Evolutionary conservation across 2,329 filamentous ascomycete species (phyloP), one percentile per base, ranked within the genome.

Genomic region (Macroventuria anomochaeta): DNA sequence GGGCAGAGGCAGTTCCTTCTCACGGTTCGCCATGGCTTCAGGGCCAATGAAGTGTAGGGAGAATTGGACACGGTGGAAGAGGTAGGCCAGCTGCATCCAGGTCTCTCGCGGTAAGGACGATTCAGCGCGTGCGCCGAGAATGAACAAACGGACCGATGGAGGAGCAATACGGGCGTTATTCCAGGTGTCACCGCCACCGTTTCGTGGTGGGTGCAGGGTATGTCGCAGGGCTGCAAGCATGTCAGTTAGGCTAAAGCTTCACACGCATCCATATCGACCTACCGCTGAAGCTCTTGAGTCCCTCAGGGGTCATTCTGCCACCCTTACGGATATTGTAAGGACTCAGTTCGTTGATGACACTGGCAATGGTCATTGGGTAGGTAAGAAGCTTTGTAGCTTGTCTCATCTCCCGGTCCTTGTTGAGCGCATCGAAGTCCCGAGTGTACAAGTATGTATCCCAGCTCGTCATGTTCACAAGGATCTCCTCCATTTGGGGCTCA

Each of bases 381-480:
- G 96, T 99, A 64, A 99, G 80, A 63, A 99, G 82, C 61, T 92
- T 86, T 1, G 95, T 99, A 21, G 92, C 93, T 76, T 99, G 96
- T 55, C 95, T 84, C 87, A 99, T 89, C 68, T 87, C 88, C 53
- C 93, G 85, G 72, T 96, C 93, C 57, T 92, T 87, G 73, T 99
- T 92, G 70, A 99, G 87, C 5, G 96, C 96, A 62, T 88, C 85
- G 68, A 95, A 97, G 67, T 96, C 89, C 68, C 95, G 84, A 3
- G 92, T 96, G 73, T 96, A 99, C 70, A 99, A 80, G 65, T 96
- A 91, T 0, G 95, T 97, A 75, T 99, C 95, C 95, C 95, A 99
- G 75, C 96, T 99, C 36, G 89, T 96, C 89, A 99, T 93, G 76
- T 99, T 99, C 62, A 97, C 86, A 62, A 95, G 83, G 28, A 92